A percentile compares a stretch with the other conserved stretches of the same genome.
Evolutionary conservation across 371 early-diverging fungal species (phyloP).

Genomic region (Mycotypha africana): DNA sequence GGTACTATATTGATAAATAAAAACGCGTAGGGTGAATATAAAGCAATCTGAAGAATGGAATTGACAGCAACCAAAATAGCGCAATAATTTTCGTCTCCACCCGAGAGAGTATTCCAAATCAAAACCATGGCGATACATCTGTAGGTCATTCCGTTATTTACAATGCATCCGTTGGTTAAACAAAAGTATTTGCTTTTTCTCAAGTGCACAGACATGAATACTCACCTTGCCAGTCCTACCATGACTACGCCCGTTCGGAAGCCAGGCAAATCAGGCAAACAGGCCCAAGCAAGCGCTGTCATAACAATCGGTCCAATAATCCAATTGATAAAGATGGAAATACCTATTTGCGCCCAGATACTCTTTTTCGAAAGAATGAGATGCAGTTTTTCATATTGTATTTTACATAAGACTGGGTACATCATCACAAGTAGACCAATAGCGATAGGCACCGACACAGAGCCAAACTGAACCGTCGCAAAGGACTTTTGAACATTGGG

Average conservation of each 20-base stretch:
- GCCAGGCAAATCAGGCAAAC: slow-evolving; percentile 62
- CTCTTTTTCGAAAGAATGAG: slow-evolving; percentile 27
- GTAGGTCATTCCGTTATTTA: neutral
- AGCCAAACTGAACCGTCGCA: slow-evolving; percentile 51
- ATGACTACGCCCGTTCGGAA: slow-evolving; percentile 71
- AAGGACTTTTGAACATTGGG: slow-evolving; percentile 51
- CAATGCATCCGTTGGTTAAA: too few relatives aligned
- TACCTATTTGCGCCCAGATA: slow-evolving; percentile 39
- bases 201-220: too few relatives aligned
- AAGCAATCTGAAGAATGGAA: slow-evolving; percentile 60
- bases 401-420: slow-evolving; percentile 70
- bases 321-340: slow-evolving; percentile 66
- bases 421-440: slow-evolving; percentile 67
- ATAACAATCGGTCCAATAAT: slow-evolving; percentile 66
- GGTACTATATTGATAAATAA: slow-evolving; percentile 54
- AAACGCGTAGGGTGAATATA: slow-evolving; percentile 60
- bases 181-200: too few relatives aligned
- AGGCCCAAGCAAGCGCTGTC: slow-evolving; percentile 70
- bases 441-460: slow-evolving; percentile 65
- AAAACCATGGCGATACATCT: slow-evolving; percentile 82
- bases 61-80: slow-evolving; percentile 70
- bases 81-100: slow-evolving; percentile 61
- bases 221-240: slow-evolving; percentile 58
- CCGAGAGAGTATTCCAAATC: slow-evolving; percentile 70
- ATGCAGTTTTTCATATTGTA: slow-evolving; percentile 53